Percentiles rank a stretch among this genome's conserved stretches.
These are phyloP conservation scores for Saccharomyces hybrid DNA, from an alignment of 1,139 yeast genomes.

Conservation along the genomic window DNA sequence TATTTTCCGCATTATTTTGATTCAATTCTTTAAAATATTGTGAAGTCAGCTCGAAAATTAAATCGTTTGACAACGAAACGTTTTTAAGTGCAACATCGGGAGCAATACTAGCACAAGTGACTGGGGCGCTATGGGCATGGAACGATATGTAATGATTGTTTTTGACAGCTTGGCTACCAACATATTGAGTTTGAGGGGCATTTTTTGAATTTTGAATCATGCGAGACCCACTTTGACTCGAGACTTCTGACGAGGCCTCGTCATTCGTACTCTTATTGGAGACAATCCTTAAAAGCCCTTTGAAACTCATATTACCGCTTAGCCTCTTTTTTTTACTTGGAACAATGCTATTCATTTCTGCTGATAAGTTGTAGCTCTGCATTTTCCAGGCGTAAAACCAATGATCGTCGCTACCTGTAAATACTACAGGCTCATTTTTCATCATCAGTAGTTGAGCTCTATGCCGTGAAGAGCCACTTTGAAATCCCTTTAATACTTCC, in stretches of 20 bases:
- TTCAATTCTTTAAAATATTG: conserved; percentile 26
- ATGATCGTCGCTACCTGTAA: conserved; percentile 42
- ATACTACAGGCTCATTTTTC: conserved; percentile 23
- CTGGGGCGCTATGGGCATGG: conserved; percentile 69
- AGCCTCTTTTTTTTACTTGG: conserved; percentile 39
- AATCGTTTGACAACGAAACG: conserved; percentile 68
- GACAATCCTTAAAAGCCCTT: conserved; percentile 3
- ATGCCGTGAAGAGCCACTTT: conserved; percentile 65
- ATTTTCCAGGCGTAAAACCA: conserved; percentile 33
- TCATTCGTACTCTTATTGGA: neutral
- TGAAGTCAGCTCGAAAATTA: conserved; percentile 57
- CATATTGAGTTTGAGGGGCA: neutral
- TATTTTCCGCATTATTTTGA: neutral
- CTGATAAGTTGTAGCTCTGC: conserved; percentile 7
- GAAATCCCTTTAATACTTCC: conserved; percentile 65
- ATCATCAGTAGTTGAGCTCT: conserved; percentile 40
- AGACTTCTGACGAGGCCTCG: neutral
- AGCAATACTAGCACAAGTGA: conserved; percentile 74
- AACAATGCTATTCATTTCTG: conserved; percentile 35
- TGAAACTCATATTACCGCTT: conserved; percentile 4
- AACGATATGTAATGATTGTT: conserved; percentile 50
- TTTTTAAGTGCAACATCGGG: conserved; percentile 61
- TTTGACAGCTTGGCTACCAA: conserved; percentile 17
- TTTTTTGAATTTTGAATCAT: neutral
- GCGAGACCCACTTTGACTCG: neutral